phyloP scores from a whole-genome alignment of 768 basidiomycete genomes.

The Chalciporus chontae region DNA sequence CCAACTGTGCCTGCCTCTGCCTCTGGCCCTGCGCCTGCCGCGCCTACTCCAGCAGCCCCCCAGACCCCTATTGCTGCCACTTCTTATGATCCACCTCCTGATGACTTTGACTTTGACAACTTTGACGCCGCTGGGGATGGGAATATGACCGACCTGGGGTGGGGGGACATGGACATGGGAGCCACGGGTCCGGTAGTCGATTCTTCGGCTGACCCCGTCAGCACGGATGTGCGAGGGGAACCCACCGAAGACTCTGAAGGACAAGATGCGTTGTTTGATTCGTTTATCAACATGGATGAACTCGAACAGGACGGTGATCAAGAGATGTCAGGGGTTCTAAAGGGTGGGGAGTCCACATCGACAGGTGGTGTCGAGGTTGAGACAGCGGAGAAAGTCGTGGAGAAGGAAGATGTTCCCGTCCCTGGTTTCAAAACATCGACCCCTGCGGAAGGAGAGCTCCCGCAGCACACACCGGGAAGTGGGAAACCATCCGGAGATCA shows the following conservation, averaged over 20 bases:
- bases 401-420: neutral
- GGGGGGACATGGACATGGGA: slow-evolving; percentile 10
- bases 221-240: neutral
- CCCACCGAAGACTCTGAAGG: neutral
- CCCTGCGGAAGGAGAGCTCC: neutral
- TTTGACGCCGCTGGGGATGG: slow-evolving; percentile 12
- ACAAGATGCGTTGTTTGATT: slow-evolving; percentile 17
- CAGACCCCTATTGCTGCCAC: neutral
- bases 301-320: slow-evolving; percentile 2
- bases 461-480: neutral
- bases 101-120: slow-evolving; percentile 6
- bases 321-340: neutral
- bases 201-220: neutral
- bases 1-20: neutral
- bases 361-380: neutral
- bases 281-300: slow-evolving; percentile 23
- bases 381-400: neutral
- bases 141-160: neutral
- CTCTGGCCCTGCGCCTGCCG: neutral
- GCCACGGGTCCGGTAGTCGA: neutral
- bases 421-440: neutral
- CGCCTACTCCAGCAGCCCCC: neutral
- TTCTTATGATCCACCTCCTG: slow-evolving; percentile 5
- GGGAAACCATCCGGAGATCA: neutral
- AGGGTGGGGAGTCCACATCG: neutral